phyloP scores from a whole-genome alignment of 2,329 filamentous ascomycete species.

The Periconia macrospinosa region DNA sequence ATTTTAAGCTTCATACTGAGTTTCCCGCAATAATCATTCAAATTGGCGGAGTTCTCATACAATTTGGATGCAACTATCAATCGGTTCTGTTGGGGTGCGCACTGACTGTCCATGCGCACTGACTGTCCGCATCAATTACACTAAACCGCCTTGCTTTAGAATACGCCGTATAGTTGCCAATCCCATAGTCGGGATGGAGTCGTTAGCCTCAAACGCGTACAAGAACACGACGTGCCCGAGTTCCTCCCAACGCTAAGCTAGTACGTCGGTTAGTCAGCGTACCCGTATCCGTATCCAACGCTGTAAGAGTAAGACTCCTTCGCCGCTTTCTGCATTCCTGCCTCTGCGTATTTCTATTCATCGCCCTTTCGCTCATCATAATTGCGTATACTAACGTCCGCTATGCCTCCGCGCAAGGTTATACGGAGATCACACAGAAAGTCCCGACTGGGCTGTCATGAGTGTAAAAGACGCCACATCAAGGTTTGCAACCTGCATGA shows the following conservation, averaged over 20 bases:
- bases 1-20: no score
- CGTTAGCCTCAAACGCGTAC: neutral
- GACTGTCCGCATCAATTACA: no score
- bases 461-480: conserved; percentile 25
- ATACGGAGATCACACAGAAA: conserved; percentile 20
- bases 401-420: no score
- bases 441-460: conserved; percentile 20
- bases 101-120: no score
- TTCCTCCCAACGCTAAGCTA: neutral
- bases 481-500: conserved; percentile 13
- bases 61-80: no score
- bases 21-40: no score
- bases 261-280: conserved; percentile 3
- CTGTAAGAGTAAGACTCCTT: neutral
- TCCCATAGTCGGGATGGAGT: neutral
- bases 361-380: conserved; percentile 2
- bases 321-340: neutral
- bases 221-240: neutral
- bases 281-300: conserved; percentile 4
- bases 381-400: no score
- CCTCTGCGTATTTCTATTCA: no score
- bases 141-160: neutral
- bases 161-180: neutral
- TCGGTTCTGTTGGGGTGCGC: no score
- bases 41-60: no score